Percentiles rank a stretch among this genome's conserved stretches.
These are phyloP conservation scores for Neurospora sp. DNA, from an alignment of 495 filamentous ascomycete species.

Conservation along the genomic window DNA sequence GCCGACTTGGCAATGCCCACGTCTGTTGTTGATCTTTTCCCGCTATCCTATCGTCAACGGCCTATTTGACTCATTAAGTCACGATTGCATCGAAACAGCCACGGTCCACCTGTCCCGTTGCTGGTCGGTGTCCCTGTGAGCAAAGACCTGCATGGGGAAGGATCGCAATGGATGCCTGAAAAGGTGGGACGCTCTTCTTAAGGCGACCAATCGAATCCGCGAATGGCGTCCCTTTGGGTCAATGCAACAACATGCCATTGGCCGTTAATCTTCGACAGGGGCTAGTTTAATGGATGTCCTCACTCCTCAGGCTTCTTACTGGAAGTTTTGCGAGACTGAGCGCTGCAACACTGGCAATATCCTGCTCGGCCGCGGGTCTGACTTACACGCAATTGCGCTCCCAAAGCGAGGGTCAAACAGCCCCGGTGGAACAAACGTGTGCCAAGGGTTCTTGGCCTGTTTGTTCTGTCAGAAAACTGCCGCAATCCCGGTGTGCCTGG, in stretches of 20 bases:
- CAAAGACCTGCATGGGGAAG: background rate
- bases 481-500: background rate
- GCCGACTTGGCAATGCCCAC: background rate
- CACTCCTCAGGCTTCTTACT: background rate
- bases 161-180: background rate
- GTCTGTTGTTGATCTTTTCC: background rate
- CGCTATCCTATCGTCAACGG: background rate
- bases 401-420: background rate
- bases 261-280: background rate
- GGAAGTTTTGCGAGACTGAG: background rate
- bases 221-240: background rate
- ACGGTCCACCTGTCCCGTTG: background rate
- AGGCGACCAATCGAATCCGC: background rate
- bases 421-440: background rate
- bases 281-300: background rate
- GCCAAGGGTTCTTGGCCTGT: background rate
- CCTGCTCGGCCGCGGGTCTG: background rate
- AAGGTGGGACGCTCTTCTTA: background rate
- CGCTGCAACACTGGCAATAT: background rate
- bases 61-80: background rate
- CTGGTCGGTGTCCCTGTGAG: background rate
- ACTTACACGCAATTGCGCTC: background rate
- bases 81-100: background rate
- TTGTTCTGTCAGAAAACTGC: background rate
- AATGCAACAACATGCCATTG: background rate